Base-by-base conservation (phyloP, 2,329 filamentous ascomycete species). In the Neofusicoccum kwambonambiense region DNA sequence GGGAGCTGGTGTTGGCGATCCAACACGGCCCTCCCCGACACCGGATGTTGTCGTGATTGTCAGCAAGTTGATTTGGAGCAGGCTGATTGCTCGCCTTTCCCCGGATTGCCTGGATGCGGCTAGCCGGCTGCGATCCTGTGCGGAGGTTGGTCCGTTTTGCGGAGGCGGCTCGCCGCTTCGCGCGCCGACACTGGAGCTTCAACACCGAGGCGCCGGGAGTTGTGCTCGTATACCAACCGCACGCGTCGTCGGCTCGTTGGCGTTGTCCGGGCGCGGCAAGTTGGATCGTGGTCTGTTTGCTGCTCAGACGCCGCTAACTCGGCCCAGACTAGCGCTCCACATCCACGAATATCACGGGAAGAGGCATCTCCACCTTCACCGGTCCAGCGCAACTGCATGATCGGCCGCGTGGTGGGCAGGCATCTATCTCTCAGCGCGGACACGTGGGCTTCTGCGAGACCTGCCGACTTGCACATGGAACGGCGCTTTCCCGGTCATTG, bases 11-110 rank as follows among this genome's bases (percentile, higher is more conserved):
- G 41, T 60, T 47, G 37, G 11, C 35, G n/a, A 35, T 22, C 22
- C n/a, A n/a, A n/a, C n/a, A n/a, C n/a, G n/a, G n/a, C 13, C 13
- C 4, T 2, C 52, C 7, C 52, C 52, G 52, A 57, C 52, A 57
- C 52, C 52, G 52, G 52, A 44, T 44, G 37, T 42, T 39, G 19
- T 56, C 44, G 52, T 19, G 12, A 58, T 35, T 58, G 54, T 58
- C 41, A 58, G 41, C 54, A 58, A 9, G 15, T 11, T n/a, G 15
- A 11, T 17, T 41, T 58, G 15, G 12, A 5, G 37, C 27, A 19
- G 9, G 11, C 19, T 54, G 34, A 56, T 56, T 56, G 37, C 37
- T 42, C 19, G 35, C 15, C 54, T 45, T 42, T 15, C 39, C 54
- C 41, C 39, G 41, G 42, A 27, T 60, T 60, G 27, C 12, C 41